Evolutionary conservation across 768 basidiomycete species (phyloP).

Genomic region (Cubamyces sp.): DNA sequence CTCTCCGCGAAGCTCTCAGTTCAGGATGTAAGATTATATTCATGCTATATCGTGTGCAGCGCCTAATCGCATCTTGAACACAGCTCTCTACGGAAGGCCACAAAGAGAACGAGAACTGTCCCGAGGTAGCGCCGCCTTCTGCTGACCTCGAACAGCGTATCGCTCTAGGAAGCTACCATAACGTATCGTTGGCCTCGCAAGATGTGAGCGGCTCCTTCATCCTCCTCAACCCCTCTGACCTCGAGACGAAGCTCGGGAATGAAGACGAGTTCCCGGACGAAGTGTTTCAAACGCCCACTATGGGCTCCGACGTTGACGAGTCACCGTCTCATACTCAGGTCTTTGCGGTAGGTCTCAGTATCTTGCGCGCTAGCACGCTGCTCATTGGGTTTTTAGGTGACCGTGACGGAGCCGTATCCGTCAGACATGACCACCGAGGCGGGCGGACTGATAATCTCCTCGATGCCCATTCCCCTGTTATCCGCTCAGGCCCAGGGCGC

Average conservation of each 20-base stretch:
- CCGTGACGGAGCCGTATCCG: neutral
- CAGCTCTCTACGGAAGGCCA: neutral
- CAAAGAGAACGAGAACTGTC: conserved; percentile 3
- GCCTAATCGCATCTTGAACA: no score
- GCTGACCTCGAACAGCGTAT: neutral
- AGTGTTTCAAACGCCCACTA: neutral
- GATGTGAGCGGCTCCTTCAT: conserved; percentile 15
- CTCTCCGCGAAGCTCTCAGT: neutral
- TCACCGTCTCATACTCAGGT: neutral
- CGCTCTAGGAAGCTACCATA: neutral
- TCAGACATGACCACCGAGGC: neutral
- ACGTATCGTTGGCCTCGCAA: neutral
- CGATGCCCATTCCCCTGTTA: neutral
- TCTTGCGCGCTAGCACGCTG: no score
- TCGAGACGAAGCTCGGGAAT: neutral
- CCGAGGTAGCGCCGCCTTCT: neutral
- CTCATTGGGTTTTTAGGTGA: no score
- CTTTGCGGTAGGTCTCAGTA: neutral
- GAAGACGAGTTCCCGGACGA: conserved; percentile 12
- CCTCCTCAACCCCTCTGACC: neutral
- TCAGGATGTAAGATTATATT: neutral
- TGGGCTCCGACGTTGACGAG: neutral
- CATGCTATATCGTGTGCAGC: no score
- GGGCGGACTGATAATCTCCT: no score
- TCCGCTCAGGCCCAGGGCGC: neutral